A percentile compares a stretch with the other conserved stretches of the same genome.
These are phyloP conservation scores for Oryza officinalis DNA, from an alignment of 176 grass and related monocot genomes.

Conservation along the genomic window DNA sequence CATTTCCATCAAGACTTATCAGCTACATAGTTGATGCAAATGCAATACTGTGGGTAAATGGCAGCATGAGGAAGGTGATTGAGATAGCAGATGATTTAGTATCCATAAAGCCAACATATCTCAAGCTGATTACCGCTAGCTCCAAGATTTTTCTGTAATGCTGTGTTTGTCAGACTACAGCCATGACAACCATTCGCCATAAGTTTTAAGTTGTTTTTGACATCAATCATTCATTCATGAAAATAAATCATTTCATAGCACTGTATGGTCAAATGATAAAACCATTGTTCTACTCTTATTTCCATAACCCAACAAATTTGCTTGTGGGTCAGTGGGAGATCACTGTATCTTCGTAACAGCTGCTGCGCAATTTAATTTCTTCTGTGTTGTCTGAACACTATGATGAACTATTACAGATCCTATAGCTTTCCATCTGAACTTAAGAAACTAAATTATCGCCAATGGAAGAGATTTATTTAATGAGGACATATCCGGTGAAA, in stretches of 20 bases:
- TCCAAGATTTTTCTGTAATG: background rate
- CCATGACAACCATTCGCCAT: background rate
- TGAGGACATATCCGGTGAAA: no score
- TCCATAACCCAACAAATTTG: background rate
- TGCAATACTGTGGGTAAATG: background rate
- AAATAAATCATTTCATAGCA: background rate
- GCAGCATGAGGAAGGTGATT: background rate
- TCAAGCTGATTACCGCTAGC: background rate
- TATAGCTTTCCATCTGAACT: background rate
- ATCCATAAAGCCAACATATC: background rate
- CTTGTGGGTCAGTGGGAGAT: background rate
- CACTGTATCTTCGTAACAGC: background rate
- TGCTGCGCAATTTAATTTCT: background rate
- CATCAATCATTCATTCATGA: conserved; percentile 1
- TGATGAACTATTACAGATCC: background rate
- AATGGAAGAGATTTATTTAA: background rate
- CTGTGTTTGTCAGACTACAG: background rate
- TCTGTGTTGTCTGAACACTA: background rate
- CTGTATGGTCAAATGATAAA: background rate
- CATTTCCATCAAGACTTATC: conserved; percentile 4
- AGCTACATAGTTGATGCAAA: background rate
- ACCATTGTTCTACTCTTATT: background rate
- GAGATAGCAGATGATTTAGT: background rate
- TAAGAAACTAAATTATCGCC: background rate
- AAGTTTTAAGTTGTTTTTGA: background rate